Evolutionary conservation across 176 grass and related monocot species (phyloP).

Genomic region (Avena insularis): DNA sequence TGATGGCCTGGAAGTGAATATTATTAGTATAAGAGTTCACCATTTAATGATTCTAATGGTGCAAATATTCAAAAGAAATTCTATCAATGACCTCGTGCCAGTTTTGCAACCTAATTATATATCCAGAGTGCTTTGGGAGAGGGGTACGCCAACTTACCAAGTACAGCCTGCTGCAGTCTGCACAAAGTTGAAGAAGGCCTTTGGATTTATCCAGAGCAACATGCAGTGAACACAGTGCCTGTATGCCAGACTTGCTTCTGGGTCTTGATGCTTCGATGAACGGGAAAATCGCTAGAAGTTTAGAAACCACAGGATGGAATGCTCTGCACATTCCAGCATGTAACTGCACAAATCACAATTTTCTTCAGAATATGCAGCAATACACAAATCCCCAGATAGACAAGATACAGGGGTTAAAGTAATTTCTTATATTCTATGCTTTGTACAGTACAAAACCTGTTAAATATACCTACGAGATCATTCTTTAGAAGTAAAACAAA

Average conservation of each 20-base stretch:
- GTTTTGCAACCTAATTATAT: constrained; percentile 17
- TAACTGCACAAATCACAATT: constrained; percentile 57
- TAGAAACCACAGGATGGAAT: constrained; percentile 72
- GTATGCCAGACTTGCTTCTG: constrained; percentile 97
- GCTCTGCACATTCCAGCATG: constrained; percentile 77
- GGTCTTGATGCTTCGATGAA: constrained; percentile 92
- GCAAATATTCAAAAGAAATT: no score
- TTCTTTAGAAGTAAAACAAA: constrained; percentile 9
- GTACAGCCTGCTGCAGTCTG: constrained; percentile 93
- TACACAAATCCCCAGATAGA: neutral
- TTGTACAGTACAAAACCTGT: neutral
- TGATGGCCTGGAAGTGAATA: constrained; percentile 78
- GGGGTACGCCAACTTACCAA: constrained; percentile 58
- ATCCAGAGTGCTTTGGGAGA: neutral
- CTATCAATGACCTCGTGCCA: no score
- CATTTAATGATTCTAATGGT: no score
- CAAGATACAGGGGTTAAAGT: neutral
- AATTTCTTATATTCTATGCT: neutral
- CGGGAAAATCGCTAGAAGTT: constrained; percentile 81
- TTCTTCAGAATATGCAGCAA: constrained; percentile 20
- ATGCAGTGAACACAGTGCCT: constrained; percentile 85
- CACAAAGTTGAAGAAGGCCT: constrained; percentile 84
- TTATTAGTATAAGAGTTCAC: constrained; percentile 20
- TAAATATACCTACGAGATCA: neutral
- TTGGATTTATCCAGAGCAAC: constrained; percentile 92